Evolutionary conservation across 2,329 filamentous ascomycete species (phyloP), one percentile per base, ranked within the genome.

Genomic region (Teratosphaeria epicoccoides): DNA sequence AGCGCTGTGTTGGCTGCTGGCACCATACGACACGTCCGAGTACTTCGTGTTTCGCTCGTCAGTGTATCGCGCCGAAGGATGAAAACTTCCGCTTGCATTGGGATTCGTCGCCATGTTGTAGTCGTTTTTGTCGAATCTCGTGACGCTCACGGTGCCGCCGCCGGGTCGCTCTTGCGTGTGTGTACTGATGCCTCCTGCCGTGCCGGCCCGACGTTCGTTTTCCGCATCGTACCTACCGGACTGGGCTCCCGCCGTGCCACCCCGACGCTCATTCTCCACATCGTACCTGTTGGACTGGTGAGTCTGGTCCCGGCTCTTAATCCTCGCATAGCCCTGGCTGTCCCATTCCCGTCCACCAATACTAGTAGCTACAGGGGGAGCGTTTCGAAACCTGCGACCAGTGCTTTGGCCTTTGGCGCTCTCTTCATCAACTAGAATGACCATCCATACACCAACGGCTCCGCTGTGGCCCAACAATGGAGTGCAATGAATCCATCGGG

Each of bases 401-500:
- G 23, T 24, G 22, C 20, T 24, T 29, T 46, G 9, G 28, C n/a
- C 44, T n/a, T 43, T 14, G 47, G 22, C 14, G 25, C 47, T 48
- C 22, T 72, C 68, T 45, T 85, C 81, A 55, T 88, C 83, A 3
- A 87, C 80, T 12, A 89, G 74, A 0, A 88, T 76, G 5, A 88
- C 75, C 82, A 89, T 86, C 85, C 85, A 89, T 0, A 88, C 84
- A 14, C 86, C 86, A 0, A 89, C 80, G 3, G 78, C 72, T 1
- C 83, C 82, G 56, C 82, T 82, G 43, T 76, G 75, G 2, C 84
- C 84, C 3, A 86, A 68, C 3, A 89, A 70, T 2, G 86, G 85
- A 22, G 85, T 89, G 62, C 84, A 86, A 65, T 89, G 85, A 40
- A 89, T 84, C 85, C 85, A 89, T 43, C 84, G 76, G 47, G 78